Evolutionary conservation across 768 basidiomycete species (phyloP), one percentile per base, ranked within the genome.

Genomic region (Daedaleopsis sinensis): DNA sequence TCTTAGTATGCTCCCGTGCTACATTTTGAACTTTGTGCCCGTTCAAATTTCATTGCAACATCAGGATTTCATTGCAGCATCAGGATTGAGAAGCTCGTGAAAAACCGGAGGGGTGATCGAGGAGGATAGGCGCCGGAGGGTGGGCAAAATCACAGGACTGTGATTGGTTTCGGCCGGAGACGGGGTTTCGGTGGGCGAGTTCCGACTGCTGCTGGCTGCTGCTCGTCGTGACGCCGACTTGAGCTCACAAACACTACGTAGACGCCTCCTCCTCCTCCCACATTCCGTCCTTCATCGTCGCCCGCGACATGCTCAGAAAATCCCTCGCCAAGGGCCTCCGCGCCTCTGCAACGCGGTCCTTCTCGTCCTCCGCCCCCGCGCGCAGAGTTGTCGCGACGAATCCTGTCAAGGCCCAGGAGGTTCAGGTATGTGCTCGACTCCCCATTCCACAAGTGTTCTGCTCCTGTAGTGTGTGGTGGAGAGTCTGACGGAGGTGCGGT

Each of bases 371-470:
- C 2, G 73, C 84, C 9, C 76, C 84, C 44, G 82, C 80, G 23
- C 76, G 80, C 63, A 84, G 80, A 70, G 80, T 93, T 65, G 84
- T 86, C 60, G 85, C 86, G 43, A 87, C 89, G 50, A 88, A 83
- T 69, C 89, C 91, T 24, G 82, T 87, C 65, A 91, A 87, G 74
- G 93, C 93, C 16, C 82, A 93, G 76, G 88, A 93, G 76, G 92
- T 88, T 74, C 82, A 88, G 81, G 93, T 93, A 72, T 16, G 75
- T 62, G 47, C 24, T 38, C 32, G 55, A 55, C 59, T 52, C 58
- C n/a, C n/a, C n/a, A n/a, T n/a, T n/a, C n/a, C n/a, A n/a, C 55
- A 38, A 48, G 49, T 38, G 57, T 47, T 43, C 55, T 37, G 57
- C 37, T 62, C 49, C 46, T 24, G 37, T 38, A 18, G 44, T 53